Base-by-base conservation (phyloP, 2,329 filamentous ascomycete species). In the Phialophora tarda region DNA sequence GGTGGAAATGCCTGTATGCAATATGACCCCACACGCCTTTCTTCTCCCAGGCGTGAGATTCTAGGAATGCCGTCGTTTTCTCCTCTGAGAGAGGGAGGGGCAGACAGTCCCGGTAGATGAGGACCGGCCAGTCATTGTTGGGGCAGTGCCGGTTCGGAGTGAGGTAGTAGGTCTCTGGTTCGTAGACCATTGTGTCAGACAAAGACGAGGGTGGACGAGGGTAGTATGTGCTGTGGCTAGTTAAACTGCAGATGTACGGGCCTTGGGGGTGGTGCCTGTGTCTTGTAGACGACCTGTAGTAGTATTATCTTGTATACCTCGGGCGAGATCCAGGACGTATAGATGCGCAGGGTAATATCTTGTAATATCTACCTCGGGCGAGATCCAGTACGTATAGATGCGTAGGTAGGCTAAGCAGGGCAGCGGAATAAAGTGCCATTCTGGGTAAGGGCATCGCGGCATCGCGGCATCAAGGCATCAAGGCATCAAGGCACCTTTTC, bases 21-120 rank as follows among this genome's bases (percentile, higher is more conserved):
- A 74, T 74, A 62, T 72, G 71, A 7, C 74, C 74, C 73, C 73
- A 76, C 50, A 67, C 68, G 38, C 74, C 74, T 66, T 73, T 70
- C 62, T 77, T 77, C 51, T 75, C 69, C 76, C 77, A 78, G 24
- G 72, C 69, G 64, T 78, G 66, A 23, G 66, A 59, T 41, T 78
- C 74, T 28, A 77, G 71, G 41, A 76, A 74, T 34, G 65, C 63
- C 4, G 71, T 69, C 0, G 72, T 68, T n/a, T 66, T 68, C 41
- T 73, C 66, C 59, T 73, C 70, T 41, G 71, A 66, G 50, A 73
- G 64, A 38, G 75, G 69, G 65, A 68, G 26, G 7, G 76, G 75
- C 4, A 78, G 71, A 26, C 74, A 74, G 48, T 74, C 71, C 26
- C 76, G 75, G 63, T 79, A 78, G 24, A 79, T 69, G 1, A 79